These are phyloP conservation scores for Mycena kentingensis DNA, from an alignment of 768 basidiomycete genomes.

Conservation along the genomic window DNA sequence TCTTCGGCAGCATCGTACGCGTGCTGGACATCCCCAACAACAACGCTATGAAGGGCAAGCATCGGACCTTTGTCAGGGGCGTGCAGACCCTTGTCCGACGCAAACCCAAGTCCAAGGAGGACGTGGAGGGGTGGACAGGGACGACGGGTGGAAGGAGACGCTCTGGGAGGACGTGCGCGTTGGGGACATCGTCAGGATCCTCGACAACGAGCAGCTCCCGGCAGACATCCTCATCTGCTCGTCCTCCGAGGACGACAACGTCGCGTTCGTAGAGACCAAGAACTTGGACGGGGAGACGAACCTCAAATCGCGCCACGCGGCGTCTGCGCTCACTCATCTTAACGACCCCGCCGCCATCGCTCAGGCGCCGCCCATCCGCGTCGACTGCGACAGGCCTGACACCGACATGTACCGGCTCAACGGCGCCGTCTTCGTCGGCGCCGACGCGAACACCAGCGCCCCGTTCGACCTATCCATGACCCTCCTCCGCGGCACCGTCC, in stretches of 20 bases:
- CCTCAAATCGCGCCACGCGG: constrained; percentile 89
- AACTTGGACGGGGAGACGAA: constrained; percentile 98
- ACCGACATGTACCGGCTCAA: constrained; percentile 91
- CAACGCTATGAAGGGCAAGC: constrained; percentile 71
- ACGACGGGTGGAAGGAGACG: constrained; percentile 56
- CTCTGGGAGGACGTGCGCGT: constrained; percentile 92
- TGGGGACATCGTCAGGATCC: constrained; percentile 89
- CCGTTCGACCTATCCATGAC: constrained; percentile 83
- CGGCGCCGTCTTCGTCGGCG: constrained; percentile 65
- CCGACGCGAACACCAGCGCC: constrained; percentile 35
- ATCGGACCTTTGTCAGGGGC: constrained; percentile 79
- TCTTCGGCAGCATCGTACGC: too few relatives aligned
- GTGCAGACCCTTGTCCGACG: constrained; percentile 30
- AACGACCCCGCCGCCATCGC: constrained; percentile 65
- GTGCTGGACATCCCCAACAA: constrained; percentile 70
- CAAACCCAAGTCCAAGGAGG: constrained; percentile 35
- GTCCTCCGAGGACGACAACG: constrained; percentile 89
- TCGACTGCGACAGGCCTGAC: constrained; percentile 91
- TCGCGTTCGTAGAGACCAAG: constrained; percentile 95
- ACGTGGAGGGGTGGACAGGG: constrained; percentile 41
- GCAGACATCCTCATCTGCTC: constrained; percentile 90
- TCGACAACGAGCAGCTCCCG: constrained; percentile 80
- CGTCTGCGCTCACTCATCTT: constrained; percentile 72
- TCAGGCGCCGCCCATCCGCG: constrained; percentile 52
- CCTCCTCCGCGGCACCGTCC: constrained; percentile 88